phyloP scores from a whole-genome alignment of 2,329 filamentous ascomycete genomes.

The Cytospora piceicola region DNA sequence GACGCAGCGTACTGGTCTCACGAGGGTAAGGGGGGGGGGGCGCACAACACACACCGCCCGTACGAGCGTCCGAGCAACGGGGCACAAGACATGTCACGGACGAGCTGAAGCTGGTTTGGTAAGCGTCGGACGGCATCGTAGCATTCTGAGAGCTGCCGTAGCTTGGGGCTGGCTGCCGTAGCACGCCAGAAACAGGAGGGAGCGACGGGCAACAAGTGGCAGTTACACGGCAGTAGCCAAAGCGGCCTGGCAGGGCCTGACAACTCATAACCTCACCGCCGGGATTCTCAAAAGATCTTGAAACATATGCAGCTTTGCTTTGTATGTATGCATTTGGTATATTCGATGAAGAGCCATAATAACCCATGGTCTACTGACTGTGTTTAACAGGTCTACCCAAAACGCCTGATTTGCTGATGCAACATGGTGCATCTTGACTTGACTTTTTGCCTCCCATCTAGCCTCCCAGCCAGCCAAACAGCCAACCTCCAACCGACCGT shows the following conservation, averaged over 20 bases:
- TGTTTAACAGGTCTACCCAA: neutral
- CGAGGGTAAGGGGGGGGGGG: neutral
- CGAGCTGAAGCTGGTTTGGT: neutral
- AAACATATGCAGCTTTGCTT: neutral
- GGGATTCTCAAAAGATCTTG: neutral
- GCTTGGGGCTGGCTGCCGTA: neutral
- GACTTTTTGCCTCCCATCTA: neutral
- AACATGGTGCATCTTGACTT: neutral
- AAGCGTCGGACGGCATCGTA: constrained; percentile 2
- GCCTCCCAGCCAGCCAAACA: neutral
- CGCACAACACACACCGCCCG: neutral
- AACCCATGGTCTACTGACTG: neutral
- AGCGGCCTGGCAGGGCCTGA: neutral
- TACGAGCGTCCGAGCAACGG: constrained; percentile 1
- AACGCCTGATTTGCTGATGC: neutral
- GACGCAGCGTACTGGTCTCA: neutral
- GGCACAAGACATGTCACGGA: neutral
- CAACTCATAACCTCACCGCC: constrained; percentile 2
- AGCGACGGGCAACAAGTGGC: constrained; percentile 1
- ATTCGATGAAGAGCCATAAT: neutral
- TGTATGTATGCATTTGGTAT: neutral
- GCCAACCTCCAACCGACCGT: neutral
- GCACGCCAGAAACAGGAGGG: neutral
- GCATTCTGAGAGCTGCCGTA: neutral
- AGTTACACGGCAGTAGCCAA: neutral